A percentile compares a stretch with the other conserved stretches of the same genome.
These are phyloP conservation scores for Tuber umbilicatum DNA, from an alignment of 495 filamentous ascomycete species.

Conservation along the genomic window DNA sequence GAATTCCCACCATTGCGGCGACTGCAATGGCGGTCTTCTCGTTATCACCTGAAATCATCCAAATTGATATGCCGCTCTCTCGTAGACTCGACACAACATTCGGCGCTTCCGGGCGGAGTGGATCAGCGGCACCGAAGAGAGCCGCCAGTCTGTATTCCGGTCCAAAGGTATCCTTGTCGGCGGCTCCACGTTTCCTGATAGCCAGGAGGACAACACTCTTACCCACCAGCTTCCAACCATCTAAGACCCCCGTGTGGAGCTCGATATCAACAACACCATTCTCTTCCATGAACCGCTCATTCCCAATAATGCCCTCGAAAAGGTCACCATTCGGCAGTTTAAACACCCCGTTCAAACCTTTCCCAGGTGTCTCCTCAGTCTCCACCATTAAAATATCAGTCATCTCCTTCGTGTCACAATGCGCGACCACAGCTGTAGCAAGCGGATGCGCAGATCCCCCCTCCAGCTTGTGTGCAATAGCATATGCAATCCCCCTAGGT, in stretches of 20 bases:
- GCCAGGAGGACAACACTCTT: conserved; percentile 70
- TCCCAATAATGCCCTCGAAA: conserved; percentile 73
- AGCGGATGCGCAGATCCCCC: conserved; percentile 82
- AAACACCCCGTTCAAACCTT: conserved; percentile 70
- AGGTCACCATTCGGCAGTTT: conserved; percentile 41
- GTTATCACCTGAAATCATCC: conserved; percentile 90
- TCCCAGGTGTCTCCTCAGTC: conserved; percentile 71
- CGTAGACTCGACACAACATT: conserved; percentile 62
- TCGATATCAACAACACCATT: conserved; percentile 41
- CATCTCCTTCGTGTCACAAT: conserved; percentile 51
- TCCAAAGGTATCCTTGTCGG: conserved; percentile 6
- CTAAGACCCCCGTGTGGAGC: conserved; percentile 47
- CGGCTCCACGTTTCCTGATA: conserved; percentile 36
- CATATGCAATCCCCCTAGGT: conserved; percentile 42
- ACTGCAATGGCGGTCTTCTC: conserved; percentile 65
- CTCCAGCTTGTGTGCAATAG: conserved; percentile 61
- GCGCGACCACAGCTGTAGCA: conserved; percentile 68
- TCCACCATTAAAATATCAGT: conserved; percentile 45
- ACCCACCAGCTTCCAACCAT: conserved; percentile 62
- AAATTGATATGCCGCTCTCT: conserved; percentile 61
- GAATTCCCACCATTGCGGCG: conserved; percentile 70
- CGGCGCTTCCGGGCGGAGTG: conserved; percentile 68
- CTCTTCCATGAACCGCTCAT: conserved; percentile 64
- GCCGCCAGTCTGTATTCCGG: conserved; percentile 45
- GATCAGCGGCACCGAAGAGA: conserved; percentile 59